Conservation (phyloP, 148 eudicot genomes). For the Camellia japonica region DNA sequence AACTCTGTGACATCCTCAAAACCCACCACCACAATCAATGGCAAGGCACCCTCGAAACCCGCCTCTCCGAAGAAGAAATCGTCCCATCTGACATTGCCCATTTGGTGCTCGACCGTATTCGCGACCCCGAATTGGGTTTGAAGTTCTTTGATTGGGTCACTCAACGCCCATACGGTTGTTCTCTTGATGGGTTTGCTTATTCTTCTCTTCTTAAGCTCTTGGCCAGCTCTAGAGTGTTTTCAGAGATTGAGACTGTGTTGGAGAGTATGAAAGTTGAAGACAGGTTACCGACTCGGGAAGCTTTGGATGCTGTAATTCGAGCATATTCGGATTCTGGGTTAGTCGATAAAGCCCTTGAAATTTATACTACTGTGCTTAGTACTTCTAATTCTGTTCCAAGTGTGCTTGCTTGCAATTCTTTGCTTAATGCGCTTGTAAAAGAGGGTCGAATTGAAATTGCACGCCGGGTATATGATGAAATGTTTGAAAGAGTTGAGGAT, state of each 20-base stretch:
- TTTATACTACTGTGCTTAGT: conserved; percentile 35
- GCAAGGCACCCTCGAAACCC: conserved; percentile 64
- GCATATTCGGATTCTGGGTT: conserved; percentile 61
- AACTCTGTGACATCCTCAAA: conserved; percentile 50
- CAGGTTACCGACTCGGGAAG: conserved; percentile 49
- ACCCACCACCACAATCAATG: conserved; percentile 58
- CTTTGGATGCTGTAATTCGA: conserved; percentile 49
- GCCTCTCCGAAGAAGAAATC: conserved; percentile 42
- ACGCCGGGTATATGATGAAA: conserved; percentile 51
- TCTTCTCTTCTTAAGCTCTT: conserved; percentile 83
- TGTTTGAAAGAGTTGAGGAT: conserved; percentile 48
- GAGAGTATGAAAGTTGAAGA: conserved; percentile 44
- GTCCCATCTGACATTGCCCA: conserved; percentile 74
- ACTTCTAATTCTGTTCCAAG: conserved; percentile 38
- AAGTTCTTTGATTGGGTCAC: conserved; percentile 68
- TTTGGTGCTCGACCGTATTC: conserved; percentile 68
- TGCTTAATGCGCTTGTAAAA: conserved; percentile 58
- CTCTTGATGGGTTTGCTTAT: conserved; percentile 66
- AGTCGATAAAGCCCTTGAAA: conserved; percentile 60
- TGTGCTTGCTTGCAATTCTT: conserved; percentile 66
- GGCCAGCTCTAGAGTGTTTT: conserved; percentile 50
- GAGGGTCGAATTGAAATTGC: conserved; percentile 46
- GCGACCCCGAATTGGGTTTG: conserved; percentile 57
- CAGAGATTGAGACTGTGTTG: conserved; percentile 57
- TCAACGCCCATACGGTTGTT: conserved; percentile 39